Evolutionary conservation across 2,329 filamentous ascomycete species (phyloP).

Genomic region (Coleophoma eucalyptorum): DNA sequence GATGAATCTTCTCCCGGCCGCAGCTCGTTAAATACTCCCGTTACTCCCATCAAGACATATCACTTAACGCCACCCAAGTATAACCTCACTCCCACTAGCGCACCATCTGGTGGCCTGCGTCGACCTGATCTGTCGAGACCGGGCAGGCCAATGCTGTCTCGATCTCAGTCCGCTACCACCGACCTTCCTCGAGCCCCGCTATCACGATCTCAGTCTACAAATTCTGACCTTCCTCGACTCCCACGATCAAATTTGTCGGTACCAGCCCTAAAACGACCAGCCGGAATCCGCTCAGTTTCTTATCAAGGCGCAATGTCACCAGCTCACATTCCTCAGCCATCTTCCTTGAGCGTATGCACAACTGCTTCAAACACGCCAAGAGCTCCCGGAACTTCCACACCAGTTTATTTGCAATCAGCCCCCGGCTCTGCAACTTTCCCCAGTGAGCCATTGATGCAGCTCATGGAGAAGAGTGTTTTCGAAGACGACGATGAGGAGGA

Average conservation of each 20-base stretch:
- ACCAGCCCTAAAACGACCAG: not conserved
- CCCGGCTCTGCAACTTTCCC: not conserved
- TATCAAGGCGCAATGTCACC: not conserved
- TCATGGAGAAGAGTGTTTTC: slow-evolving; percentile 1
- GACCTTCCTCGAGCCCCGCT: not conserved
- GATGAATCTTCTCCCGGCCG: not conserved
- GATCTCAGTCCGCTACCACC: not conserved
- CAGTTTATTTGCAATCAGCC: not conserved
- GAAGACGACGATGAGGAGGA: not conserved
- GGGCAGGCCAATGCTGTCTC: not conserved
- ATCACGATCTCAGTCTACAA: not conserved
- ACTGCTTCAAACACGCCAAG: not conserved
- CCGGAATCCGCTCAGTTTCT: not conserved
- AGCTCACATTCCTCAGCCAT: not conserved
- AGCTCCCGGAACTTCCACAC: not conserved
- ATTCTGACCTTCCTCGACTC: not conserved
- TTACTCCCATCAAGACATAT: not conserved
- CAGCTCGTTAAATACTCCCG: not conserved
- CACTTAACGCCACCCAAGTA: not conserved
- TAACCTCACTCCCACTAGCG: not conserved
- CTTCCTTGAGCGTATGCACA: not conserved
- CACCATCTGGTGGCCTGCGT: not conserved
- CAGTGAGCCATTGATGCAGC: not conserved
- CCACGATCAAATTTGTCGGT: not conserved
- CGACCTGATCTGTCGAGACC: not conserved